phyloP scores from a whole-genome alignment of 257 asterid genomes.

The Solanum etuberosum region DNA sequence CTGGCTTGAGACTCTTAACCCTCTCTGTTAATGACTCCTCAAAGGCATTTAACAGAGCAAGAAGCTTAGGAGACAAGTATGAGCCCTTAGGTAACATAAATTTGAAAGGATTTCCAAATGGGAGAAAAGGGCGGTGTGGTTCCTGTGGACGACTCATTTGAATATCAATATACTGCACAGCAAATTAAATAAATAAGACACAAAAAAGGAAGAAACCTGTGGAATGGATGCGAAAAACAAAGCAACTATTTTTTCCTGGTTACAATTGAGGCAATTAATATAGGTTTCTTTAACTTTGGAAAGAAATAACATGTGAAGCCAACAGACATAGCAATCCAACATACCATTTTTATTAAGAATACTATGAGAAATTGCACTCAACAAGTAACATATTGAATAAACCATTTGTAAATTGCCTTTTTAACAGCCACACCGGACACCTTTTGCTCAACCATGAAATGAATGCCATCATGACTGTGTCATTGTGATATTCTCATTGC shows the following conservation, averaged over 20 bases:
- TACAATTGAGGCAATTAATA: not conserved
- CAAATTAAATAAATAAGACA: not conserved
- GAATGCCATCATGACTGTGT: not conserved
- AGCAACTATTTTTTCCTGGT: not conserved
- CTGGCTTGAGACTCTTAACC: constrained; percentile 49
- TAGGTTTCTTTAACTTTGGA: not conserved
- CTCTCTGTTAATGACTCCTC: constrained; percentile 50
- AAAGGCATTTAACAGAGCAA: constrained; percentile 43
- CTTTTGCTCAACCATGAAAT: not conserved
- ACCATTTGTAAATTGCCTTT: not conserved
- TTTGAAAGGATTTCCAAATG: constrained; percentile 75
- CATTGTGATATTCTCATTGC: not conserved
- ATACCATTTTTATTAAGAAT: not conserved
- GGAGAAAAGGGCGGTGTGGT: constrained; percentile 49
- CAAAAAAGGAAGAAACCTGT: not conserved
- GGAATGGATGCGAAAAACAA: not conserved
- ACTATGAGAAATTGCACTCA: not conserved
- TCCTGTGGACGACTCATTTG: constrained; percentile 72
- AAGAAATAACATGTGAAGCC: not conserved
- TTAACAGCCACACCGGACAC: not conserved
- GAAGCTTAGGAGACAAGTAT: constrained; percentile 52
- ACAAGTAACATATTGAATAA: not conserved
- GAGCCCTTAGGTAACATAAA: constrained; percentile 53
- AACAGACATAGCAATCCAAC: not conserved
- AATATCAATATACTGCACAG: constrained; percentile 25